phyloP scores from a whole-genome alignment of 2,329 filamentous ascomycete species.

The Parafenestella ontariensis region DNA sequence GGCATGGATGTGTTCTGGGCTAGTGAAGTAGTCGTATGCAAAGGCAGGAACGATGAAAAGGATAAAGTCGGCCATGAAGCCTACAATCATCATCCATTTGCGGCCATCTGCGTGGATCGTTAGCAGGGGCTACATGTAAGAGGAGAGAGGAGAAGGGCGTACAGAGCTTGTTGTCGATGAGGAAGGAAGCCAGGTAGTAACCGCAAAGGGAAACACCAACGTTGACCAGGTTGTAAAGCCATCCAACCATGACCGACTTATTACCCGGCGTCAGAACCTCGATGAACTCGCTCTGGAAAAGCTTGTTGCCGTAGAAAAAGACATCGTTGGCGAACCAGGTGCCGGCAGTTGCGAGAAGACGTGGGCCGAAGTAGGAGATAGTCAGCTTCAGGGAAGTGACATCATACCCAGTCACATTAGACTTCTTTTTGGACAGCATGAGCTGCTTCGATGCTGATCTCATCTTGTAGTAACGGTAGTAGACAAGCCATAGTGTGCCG shows the following conservation, averaged over 20 bases:
- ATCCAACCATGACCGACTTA: conserved; percentile 79
- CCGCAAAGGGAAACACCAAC: conserved; percentile 83
- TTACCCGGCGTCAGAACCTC: conserved; percentile 74
- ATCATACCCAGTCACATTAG: conserved; percentile 90
- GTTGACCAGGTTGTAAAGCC: conserved; percentile 94
- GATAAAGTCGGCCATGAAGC: conserved; percentile 91
- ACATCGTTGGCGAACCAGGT: conserved; percentile 97
- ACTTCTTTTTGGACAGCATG: conserved; percentile 81
- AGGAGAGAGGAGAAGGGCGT: conserved; percentile 14
- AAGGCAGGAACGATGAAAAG: conserved; percentile 93
- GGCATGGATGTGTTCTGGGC: conserved; percentile 72
- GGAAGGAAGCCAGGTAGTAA: conserved; percentile 87
- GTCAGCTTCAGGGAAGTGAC: conserved; percentile 80
- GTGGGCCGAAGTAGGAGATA: conserved; percentile 82
- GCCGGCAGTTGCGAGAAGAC: conserved; percentile 83
- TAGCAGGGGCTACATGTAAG: conserved; percentile 1
- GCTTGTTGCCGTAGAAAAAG: conserved; percentile 99
- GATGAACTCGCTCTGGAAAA: conserved; percentile 94
- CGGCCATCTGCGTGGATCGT: conserved; percentile 66
- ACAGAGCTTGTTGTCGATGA: conserved; percentile 93
- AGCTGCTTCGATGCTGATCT: conserved; percentile 84
- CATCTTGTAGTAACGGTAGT: conserved; percentile 97
- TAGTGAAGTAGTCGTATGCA: conserved; percentile 83
- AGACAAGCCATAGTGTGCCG: conserved; percentile 92
- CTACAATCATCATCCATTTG: conserved; percentile 94